Evolutionary conservation across 495 filamentous ascomycete genomes (phyloP).

Genomic region (Astrocystis sublimbata): DNA sequence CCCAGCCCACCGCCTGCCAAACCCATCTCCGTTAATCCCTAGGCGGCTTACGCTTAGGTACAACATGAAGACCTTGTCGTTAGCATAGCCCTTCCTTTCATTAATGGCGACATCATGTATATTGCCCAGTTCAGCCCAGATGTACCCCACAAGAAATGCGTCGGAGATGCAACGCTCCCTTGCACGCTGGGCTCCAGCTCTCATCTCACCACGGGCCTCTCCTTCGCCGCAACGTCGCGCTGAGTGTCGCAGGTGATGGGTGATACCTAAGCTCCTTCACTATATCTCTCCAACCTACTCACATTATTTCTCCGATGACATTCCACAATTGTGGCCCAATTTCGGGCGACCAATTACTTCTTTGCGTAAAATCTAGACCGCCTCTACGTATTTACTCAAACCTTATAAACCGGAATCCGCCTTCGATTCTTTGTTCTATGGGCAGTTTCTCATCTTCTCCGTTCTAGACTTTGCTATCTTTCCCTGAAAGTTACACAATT

Average conservation of each 20-base stretch:
- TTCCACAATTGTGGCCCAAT: constrained; percentile 12
- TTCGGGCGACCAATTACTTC: neutral
- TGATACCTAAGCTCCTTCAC: constrained; percentile 5
- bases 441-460: neutral
- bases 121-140: constrained; percentile 4
- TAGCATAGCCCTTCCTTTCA: neutral
- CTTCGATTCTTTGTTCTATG: neutral
- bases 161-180: neutral
- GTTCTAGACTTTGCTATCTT: neutral
- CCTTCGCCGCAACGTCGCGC: neutral
- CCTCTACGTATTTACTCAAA: neutral
- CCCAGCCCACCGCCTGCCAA: constrained; percentile 10
- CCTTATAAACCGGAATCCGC: neutral
- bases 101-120: neutral
- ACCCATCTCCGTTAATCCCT: neutral
- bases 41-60: constrained; percentile 8
- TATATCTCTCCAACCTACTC: neutral
- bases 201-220: neutral
- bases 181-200: neutral
- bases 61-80: constrained; percentile 6
- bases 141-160: constrained; percentile 4
- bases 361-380: neutral
- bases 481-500: neutral
- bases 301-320: neutral
- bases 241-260: neutral